Evolutionary conservation across 768 basidiomycete species (phyloP).

Genomic region (Phaffia tasmanica): DNA sequence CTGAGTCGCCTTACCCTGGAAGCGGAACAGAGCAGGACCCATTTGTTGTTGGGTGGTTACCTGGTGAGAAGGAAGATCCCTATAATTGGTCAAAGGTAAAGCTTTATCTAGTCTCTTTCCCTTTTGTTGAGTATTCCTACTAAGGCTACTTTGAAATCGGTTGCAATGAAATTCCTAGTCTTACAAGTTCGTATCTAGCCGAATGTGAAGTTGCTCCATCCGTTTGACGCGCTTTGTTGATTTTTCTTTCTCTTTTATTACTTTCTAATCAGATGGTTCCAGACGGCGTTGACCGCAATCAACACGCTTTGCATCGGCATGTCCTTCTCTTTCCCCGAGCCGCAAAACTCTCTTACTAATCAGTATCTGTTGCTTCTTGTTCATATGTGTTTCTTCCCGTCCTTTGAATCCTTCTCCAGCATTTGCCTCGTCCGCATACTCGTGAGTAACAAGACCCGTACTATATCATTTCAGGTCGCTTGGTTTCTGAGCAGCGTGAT

Average conservation of each 20-base stretch:
- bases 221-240: too few species aligned
- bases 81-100: constrained; percentile 14
- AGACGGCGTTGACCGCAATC: background rate
- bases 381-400: background rate
- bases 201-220: too few species aligned
- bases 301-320: constrained; percentile 9
- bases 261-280: background rate
- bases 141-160: background rate
- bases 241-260: too few species aligned
- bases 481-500: too few species aligned
- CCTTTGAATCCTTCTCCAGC: background rate
- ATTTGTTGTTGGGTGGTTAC: constrained; percentile 37
- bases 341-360: background rate
- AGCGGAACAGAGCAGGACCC: constrained; percentile 34
- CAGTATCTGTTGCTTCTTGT: background rate
- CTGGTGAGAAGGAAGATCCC: constrained; percentile 20
- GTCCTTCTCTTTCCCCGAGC: background rate
- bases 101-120: background rate
- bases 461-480: too few species aligned
- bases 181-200: too few species aligned
- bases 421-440: constrained; percentile 21
- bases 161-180: too few species aligned
- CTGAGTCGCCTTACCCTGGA: constrained; percentile 30
- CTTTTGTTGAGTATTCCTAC: background rate
- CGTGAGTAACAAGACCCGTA: background rate